phyloP scores from a whole-genome alignment of 805 yeast species.

The Candida andamanensis region DNA sequence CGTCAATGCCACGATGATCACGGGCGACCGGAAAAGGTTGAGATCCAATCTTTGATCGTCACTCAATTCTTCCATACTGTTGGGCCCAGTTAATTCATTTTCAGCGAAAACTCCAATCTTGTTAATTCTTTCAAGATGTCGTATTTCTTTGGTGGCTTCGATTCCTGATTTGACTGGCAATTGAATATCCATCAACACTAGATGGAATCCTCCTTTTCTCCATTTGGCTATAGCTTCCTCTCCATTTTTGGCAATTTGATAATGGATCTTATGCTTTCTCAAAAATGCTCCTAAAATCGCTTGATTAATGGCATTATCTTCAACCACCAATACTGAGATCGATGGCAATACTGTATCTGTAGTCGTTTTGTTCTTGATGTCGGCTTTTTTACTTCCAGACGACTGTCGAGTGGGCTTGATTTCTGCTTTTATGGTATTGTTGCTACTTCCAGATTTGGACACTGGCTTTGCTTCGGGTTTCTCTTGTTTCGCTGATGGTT shows the following conservation, averaged over 20 bases:
- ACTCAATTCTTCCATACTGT: constrained; percentile 17
- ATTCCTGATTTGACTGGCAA: constrained; percentile 94
- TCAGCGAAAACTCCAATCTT: constrained; percentile 66
- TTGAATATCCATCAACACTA: constrained; percentile 96
- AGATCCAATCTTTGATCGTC: constrained; percentile 56
- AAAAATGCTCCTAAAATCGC: constrained; percentile 85
- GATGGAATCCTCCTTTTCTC: constrained; percentile 90
- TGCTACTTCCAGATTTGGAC: too few relatives aligned
- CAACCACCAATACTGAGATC: constrained; percentile 87
- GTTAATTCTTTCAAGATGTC: constrained; percentile 76
- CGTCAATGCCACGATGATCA: constrained; percentile 95
- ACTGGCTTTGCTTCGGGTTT: background rate
- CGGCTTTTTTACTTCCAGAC: constrained; percentile 10
- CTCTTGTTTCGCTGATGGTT: background rate
- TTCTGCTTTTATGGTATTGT: background rate
- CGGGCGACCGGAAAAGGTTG: constrained; percentile 77
- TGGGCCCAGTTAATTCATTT: constrained; percentile 24
- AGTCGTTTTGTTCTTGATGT: constrained; percentile 21
- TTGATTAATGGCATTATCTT: constrained; percentile 92
- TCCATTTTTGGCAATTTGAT: constrained; percentile 87
- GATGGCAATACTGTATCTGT: constrained; percentile 75
- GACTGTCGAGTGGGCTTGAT: constrained; percentile 7
- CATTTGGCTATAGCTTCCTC: constrained; percentile 92
- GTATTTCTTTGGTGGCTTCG: constrained; percentile 88
- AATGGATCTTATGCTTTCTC: constrained; percentile 77